These are phyloP conservation scores for Tolypocladium capitatum DNA, from an alignment of 2,329 filamentous ascomycete genomes.

Conservation along the genomic window DNA sequence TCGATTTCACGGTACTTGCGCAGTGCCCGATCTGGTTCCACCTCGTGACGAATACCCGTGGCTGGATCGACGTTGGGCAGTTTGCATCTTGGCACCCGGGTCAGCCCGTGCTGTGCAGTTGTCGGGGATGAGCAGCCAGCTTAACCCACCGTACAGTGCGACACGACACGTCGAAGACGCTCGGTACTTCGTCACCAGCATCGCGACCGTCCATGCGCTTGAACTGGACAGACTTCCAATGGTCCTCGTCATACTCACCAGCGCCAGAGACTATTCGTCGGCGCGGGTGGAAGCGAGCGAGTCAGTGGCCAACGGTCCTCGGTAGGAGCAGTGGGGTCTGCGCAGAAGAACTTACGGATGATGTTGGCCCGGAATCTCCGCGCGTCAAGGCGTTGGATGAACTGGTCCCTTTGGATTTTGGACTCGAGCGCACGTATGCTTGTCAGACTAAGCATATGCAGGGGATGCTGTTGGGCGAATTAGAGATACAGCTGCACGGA, in stretches of 20 bases:
- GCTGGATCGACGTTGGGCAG: constrained; percentile 56
- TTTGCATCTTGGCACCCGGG: constrained; percentile 37
- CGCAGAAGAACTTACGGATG: constrained; percentile 32
- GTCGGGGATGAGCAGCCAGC: neutral
- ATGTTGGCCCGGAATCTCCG: constrained; percentile 61
- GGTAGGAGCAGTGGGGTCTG: neutral
- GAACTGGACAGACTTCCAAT: constrained; percentile 50
- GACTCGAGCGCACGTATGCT: constrained; percentile 49
- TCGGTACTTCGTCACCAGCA: constrained; percentile 4
- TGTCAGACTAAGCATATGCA: constrained; percentile 53
- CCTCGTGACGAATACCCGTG: constrained; percentile 39
- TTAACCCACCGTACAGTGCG: constrained; percentile 45
- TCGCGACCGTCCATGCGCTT: constrained; percentile 22
- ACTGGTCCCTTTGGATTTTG: constrained; percentile 37
- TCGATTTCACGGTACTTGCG: constrained; percentile 47
- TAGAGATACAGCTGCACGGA: neutral
- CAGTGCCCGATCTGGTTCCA: constrained; percentile 46
- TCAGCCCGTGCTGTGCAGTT: neutral
- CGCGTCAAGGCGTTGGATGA: constrained; percentile 40
- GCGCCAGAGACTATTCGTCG: constrained; percentile 40
- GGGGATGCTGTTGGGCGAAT: constrained; percentile 40
- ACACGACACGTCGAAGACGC: constrained; percentile 42
- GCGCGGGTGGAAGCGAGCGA: neutral
- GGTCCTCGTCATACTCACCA: constrained; percentile 54
- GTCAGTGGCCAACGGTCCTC: neutral